Evolutionary conservation across 2,329 filamentous ascomycete species (phyloP).

Genomic region (Paraphoma sp.): DNA sequence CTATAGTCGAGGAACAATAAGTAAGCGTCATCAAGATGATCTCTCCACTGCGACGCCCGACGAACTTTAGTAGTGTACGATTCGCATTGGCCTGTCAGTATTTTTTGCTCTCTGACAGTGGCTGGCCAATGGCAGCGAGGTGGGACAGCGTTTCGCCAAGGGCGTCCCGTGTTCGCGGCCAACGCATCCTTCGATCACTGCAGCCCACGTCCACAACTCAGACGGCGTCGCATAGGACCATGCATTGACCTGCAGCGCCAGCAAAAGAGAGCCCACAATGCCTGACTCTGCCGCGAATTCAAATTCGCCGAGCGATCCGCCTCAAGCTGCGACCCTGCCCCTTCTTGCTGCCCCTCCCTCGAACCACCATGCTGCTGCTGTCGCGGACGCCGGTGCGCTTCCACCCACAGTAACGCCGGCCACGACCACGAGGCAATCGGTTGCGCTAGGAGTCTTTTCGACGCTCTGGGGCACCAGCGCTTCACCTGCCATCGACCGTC

Average conservation of each 20-base stretch:
- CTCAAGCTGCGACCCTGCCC: conserved; percentile 27
- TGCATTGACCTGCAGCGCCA: conserved; percentile 48
- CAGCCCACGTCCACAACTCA: conserved; percentile 43
- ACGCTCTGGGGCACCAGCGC: conserved; percentile 37
- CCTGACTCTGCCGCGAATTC: conserved; percentile 33
- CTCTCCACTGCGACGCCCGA: not conserved
- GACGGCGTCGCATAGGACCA: conserved; percentile 40
- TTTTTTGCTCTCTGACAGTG: conserved; percentile 19
- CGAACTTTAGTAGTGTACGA: conserved; percentile 7
- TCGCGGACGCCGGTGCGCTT: conserved; percentile 29
- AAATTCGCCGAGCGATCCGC: conserved; percentile 30
- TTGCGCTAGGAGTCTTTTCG: conserved; percentile 40
- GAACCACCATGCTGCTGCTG: conserved; percentile 25
- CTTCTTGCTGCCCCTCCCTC: conserved; percentile 23
- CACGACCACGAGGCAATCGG: conserved; percentile 44
- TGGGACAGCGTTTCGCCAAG: conserved; percentile 30
- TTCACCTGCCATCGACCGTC: conserved; percentile 21
- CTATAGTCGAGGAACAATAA: not conserved
- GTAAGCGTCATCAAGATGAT: too few species aligned
- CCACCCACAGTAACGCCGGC: conserved; percentile 44
- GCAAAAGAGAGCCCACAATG: conserved; percentile 42
- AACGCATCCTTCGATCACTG: conserved; percentile 42
- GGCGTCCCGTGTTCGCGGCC: conserved; percentile 24
- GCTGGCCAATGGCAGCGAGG: conserved; percentile 31
- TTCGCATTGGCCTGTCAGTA: conserved; percentile 17